Evolutionary conservation across 1,284 basidiomycete genomes (phyloP).

Genomic region (Cutaneotrichosporon sp.): DNA sequence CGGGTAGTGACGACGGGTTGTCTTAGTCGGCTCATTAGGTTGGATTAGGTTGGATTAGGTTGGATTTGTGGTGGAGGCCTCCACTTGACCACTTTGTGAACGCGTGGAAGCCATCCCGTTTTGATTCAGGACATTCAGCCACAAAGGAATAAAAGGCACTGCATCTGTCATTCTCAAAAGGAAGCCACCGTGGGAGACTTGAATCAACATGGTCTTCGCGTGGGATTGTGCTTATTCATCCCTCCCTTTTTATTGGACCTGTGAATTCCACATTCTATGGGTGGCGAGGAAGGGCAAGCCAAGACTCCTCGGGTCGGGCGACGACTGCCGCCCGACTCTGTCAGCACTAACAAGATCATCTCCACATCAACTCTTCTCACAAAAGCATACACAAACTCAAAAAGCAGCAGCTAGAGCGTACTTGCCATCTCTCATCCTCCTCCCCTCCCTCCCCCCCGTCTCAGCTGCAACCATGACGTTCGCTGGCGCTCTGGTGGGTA

Average conservation of each 20-base stretch:
- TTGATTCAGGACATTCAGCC: background rate
- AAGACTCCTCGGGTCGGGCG: background rate
- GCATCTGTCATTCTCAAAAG: background rate
- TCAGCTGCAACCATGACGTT: constrained; percentile 64
- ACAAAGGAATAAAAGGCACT: background rate
- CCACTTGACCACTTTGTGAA: background rate
- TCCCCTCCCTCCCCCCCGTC: background rate
- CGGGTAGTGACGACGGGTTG: too few relatives aligned
- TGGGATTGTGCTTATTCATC: background rate
- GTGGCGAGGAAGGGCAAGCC: background rate
- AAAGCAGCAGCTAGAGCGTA: background rate
- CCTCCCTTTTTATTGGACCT: background rate
- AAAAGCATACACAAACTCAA: background rate
- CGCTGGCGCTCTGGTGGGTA: constrained; percentile 76
- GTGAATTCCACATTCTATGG: background rate
- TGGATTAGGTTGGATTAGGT: too few relatives aligned
- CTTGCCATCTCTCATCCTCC: background rate
- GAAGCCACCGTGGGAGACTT: background rate
- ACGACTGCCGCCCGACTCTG: background rate
- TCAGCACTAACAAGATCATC: background rate
- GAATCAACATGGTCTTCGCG: too few relatives aligned
- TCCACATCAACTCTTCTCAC: background rate
- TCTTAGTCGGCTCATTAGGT: too few relatives aligned
- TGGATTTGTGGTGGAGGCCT: background rate
- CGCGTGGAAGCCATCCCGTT: background rate